These are phyloP conservation scores for Lodderomyces metapsilosis DNA, from an alignment of 1,139 yeast species.

Conservation along the genomic window DNA sequence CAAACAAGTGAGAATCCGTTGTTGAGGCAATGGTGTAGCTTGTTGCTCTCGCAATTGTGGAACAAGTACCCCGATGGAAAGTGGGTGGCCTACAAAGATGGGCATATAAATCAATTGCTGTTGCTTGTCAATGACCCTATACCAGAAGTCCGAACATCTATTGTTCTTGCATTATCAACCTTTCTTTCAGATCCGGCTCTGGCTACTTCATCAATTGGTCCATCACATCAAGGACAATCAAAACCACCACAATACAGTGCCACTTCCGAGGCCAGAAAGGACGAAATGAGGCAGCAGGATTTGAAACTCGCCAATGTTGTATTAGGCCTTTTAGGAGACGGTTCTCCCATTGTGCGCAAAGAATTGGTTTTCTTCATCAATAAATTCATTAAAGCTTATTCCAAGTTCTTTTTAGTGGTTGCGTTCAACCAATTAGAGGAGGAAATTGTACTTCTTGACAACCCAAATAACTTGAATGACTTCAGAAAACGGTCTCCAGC, in stretches of 20 bases:
- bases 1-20: slow-evolving; percentile 79
- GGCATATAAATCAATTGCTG: slow-evolving; percentile 56
- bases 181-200: slow-evolving; percentile 30
- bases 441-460: slow-evolving; percentile 68
- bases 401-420: slow-evolving; percentile 76
- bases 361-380: slow-evolving; percentile 80
- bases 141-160: slow-evolving; percentile 91
- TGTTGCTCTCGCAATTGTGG: slow-evolving; percentile 78
- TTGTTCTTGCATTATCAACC: slow-evolving; percentile 69
- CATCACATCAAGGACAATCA: slow-evolving; percentile 10
- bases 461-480: slow-evolving; percentile 57
- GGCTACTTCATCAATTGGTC: slow-evolving; percentile 3
- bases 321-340: slow-evolving; percentile 66
- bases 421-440: slow-evolving; percentile 86
- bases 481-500: slow-evolving; percentile 66
- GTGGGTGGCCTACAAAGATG: slow-evolving; percentile 67
- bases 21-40: slow-evolving; percentile 87
- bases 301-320: slow-evolving; percentile 50
- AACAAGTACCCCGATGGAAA: slow-evolving; percentile 73
- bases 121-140: slow-evolving; percentile 77
- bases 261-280: slow-evolving; percentile 22
- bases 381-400: slow-evolving; percentile 67
- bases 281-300: slow-evolving; percentile 55
- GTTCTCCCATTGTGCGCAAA: slow-evolving; percentile 83
- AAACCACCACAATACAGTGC: slow-evolving; percentile 21